These are phyloP conservation scores for Solanum aculeatissimum DNA, from an alignment of 305 asterid species.

Conservation along the genomic window DNA sequence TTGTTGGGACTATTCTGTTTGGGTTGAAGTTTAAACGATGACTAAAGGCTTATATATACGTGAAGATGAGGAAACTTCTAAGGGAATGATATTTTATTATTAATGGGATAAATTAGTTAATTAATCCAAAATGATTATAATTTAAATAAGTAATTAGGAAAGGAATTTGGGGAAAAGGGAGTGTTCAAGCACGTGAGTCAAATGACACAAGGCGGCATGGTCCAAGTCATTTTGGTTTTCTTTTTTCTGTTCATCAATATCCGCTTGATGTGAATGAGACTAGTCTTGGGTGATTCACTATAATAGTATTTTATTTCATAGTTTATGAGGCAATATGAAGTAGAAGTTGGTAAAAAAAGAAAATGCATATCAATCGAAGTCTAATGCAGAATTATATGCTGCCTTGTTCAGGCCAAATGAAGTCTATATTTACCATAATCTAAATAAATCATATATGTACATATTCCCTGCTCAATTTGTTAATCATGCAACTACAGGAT, in stretches of 20 bases:
- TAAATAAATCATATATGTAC: too few relatives aligned
- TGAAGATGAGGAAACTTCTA: not conserved
- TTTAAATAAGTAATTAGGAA: not conserved
- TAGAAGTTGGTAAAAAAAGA: too few relatives aligned
- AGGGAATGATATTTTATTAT: not conserved
- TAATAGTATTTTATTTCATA: not conserved
- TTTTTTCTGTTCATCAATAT: not conserved
- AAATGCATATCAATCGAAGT: too few relatives aligned
- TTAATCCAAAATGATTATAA: not conserved
- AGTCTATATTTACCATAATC: too few relatives aligned
- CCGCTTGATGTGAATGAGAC: not conserved
- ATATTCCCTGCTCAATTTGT: too few relatives aligned
- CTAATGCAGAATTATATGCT: too few relatives aligned
- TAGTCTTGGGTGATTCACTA: not conserved
- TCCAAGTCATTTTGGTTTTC: constrained; percentile 1
- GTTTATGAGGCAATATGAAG: not conserved
- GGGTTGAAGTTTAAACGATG: not conserved
- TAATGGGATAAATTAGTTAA: not conserved
- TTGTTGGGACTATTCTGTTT: not conserved
- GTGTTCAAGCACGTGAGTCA: constrained; percentile 34
- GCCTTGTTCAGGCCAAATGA: too few relatives aligned
- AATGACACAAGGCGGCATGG: constrained; percentile 58
- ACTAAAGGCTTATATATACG: not conserved
- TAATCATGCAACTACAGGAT: too few relatives aligned
- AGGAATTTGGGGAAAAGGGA: not conserved